Evolutionary conservation across 2,329 filamentous ascomycete genomes (phyloP).

Genomic region (Colletotrichum sublineola): DNA sequence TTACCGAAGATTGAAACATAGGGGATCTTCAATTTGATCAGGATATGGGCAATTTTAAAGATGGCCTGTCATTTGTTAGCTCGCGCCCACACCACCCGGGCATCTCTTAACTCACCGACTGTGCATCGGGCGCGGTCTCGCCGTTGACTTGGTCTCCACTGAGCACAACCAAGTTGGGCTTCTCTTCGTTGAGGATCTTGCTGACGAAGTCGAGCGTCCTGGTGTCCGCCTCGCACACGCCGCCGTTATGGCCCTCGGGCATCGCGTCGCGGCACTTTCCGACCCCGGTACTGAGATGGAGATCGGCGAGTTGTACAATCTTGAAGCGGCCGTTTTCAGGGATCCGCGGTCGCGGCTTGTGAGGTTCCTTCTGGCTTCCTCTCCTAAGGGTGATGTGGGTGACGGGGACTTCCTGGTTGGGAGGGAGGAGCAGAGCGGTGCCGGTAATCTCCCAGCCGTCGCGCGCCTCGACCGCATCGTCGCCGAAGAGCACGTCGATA

Average conservation of each 20-base stretch:
- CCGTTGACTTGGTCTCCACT: slow-evolving; percentile 97
- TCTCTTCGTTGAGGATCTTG: slow-evolving; percentile 89
- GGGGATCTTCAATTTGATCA: slow-evolving; percentile 89
- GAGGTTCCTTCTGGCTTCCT: slow-evolving; percentile 73
- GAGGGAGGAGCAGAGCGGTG: slow-evolving; percentile 79
- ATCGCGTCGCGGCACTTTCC: slow-evolving; percentile 89
- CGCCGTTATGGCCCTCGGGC: slow-evolving; percentile 78
- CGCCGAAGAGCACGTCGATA: slow-evolving; percentile 88
- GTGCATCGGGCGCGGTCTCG: slow-evolving; percentile 89
- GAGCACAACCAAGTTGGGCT: slow-evolving; percentile 90
- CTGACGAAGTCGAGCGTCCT: slow-evolving; percentile 91
- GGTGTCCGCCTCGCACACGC: slow-evolving; percentile 90
- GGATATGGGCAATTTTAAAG: slow-evolving; percentile 89
- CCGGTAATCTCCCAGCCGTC: slow-evolving; percentile 86
- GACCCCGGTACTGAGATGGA: slow-evolving; percentile 92
- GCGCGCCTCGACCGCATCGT: slow-evolving; percentile 91
- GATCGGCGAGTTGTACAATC: slow-evolving; percentile 95
- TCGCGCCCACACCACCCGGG: neutral
- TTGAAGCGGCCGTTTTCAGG: slow-evolving; percentile 94
- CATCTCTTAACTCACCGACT: slow-evolving; percentile 70
- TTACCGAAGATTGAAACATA: slow-evolving; percentile 97
- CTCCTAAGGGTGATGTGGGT: slow-evolving; percentile 84
- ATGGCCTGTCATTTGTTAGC: slow-evolving; percentile 71
- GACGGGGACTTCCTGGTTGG: slow-evolving; percentile 71
- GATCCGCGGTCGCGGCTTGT: slow-evolving; percentile 82